Base-by-base conservation (phyloP, 306 rosid species). In the Geum urbanum region DNA sequence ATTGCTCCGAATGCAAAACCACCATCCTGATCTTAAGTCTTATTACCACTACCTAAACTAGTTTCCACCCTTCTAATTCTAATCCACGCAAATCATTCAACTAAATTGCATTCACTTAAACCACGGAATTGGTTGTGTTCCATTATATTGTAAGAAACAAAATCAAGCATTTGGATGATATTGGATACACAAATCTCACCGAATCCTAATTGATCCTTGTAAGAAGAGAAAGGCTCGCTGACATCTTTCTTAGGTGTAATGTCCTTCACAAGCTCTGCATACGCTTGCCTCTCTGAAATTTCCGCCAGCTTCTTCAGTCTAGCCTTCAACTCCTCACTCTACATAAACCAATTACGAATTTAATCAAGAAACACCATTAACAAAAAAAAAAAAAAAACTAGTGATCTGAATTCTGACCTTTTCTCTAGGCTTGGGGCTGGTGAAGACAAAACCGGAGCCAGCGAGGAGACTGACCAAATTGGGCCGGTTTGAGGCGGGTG, bases 261-360 rank as follows among this genome's bases (percentile, higher is more conserved):
- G 72, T 92, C 91, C 80, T 90, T 90, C 67, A 92, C 96, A 54
- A 90, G 92, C 72, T 90, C 98, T 52, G 86, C 77, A 84, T 90
- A 92, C 2, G 83, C 98, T 19, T 85, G 88, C 87, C 95, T 88
- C 83, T 90, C 98, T 10, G 91, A 88, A 48, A 85, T 55, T 50
- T 92, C 96, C 47, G 71, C 78, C 69, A 92, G 84, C 83, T 84
- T 84, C 75, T 49, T 78, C 77, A 92, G 78, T 70, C 96, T 88
- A 2, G 82, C 87, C 81, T 86, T 88, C 77, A 92, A 70, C 77
- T 92, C 98, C 81, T 92, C 91, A 67, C 96, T 86, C 98, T 92
- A 46, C 57, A 59, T 65, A 15, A 63, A 54, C 12, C 43, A 63
- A 54, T 20, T 20, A 0, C 35, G 10, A 1, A 8, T 19, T 19